Percentiles rank a stretch among this genome's conserved stretches.
phyloP scores from a whole-genome alignment of 768 basidiomycete genomes.

The Leccinum subtestaceum region DNA sequence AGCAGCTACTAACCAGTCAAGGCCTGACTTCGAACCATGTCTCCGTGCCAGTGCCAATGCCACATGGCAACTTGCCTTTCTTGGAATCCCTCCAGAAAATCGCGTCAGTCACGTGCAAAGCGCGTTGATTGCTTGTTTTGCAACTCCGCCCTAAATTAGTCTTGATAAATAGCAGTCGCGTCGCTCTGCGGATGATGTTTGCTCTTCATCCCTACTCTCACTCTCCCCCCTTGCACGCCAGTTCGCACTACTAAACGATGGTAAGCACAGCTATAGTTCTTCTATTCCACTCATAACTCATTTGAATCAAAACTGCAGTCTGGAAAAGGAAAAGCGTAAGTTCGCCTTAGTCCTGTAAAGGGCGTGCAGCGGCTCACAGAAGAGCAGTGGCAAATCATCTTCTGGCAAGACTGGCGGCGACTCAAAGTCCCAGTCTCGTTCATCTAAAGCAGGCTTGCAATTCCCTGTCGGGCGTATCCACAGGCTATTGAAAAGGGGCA shows the following conservation, averaged over 20 bases:
- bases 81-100: constrained; percentile 7
- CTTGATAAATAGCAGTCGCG: constrained; percentile 34
- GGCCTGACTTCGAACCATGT: constrained; percentile 15
- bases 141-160: constrained; percentile 29
- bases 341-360: constrained; percentile 6
- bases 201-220: constrained; percentile 15
- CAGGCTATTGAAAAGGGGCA: constrained; percentile 69
- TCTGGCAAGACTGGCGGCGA: constrained; percentile 50
- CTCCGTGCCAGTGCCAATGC: constrained; percentile 3
- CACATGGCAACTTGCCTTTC: constrained; percentile 21
- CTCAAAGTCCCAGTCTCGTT: constrained; percentile 63
- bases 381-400: constrained; percentile 42
- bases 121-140: constrained; percentile 32
- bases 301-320: constrained; percentile 33
- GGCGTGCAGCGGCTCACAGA: not conserved
- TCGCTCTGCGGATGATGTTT: not conserved
- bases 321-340: constrained; percentile 56
- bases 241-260: constrained; percentile 27
- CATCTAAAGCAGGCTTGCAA: constrained; percentile 59
- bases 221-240: constrained; percentile 17
- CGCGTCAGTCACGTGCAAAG: constrained; percentile 35
- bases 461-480: constrained; percentile 86
- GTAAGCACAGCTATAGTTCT: constrained; percentile 17
- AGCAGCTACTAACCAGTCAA: not conserved
- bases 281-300: constrained; percentile 7